Evolutionary conservation across 331 rosid genomes (phyloP), one percentile per base, ranked within the genome.

Genomic region (Telfairia occidentalis): DNA sequence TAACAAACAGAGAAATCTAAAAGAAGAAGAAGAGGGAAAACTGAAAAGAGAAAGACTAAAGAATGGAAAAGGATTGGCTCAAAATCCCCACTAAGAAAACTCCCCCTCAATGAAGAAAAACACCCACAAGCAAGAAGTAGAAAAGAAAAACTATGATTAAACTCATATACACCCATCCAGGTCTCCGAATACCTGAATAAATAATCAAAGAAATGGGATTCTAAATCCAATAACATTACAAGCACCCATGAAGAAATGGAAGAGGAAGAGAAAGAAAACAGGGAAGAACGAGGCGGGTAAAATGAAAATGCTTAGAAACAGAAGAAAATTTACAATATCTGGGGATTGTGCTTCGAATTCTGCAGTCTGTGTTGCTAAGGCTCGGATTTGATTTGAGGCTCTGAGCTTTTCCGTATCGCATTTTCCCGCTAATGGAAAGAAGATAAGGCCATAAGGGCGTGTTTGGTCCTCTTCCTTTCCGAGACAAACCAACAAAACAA

Each of bases 361-460:
- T 48, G 76, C 7, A 43, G 28, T 71, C 28, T 15, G 57, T 26
- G n/a, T 26, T 43, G 53, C 70, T 59, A 67, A 19, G 21, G 53
- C 50, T 67, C 21, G 19, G 54, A 67, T 67, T 67, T 19, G 54
- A 67, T 67, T 67, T 19, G 19, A 24, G 67, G 30, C 43, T 30
- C 30, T 45, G 9, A 42, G 71, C 45, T 78, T 76, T 5, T 24
- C 66, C 0, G 57, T 19, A 34, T 53, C 7, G 2, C 75, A 40
- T 45, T 59, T 34, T 29, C 35, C 59, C 54, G 57, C 59, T 49
- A 37, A 16, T 5, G 60, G 86, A 79, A 79, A 77, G 49, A 18
- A 76, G 84, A 92, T 78, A 84, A 82, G 81, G 90, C 78, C 85
- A 92, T 80, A 86, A 83, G 82, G 90, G 85, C 82, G 79, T 85